Base-by-base conservation (phyloP, 371 early-diverging fungal species). In the Lichtheimia corymbifera region DNA sequence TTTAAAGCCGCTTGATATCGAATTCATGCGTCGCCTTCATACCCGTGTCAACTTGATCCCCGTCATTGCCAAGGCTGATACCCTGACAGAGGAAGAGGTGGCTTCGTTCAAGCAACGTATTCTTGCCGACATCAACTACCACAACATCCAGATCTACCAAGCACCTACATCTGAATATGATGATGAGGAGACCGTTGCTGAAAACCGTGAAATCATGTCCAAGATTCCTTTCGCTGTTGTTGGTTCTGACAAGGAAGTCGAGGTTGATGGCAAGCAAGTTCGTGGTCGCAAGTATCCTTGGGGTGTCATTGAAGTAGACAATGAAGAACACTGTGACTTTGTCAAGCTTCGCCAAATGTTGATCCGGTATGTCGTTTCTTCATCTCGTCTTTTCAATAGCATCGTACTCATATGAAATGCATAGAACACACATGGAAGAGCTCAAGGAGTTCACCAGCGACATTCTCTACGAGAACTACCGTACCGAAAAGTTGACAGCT, bases 61-160 rank as follows among this genome's bases (percentile, higher is more conserved):
- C 15, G 92, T 99, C 41, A 95, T 99, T 70, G 94, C 99, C 66
- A 98, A 99, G 72, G 88, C 97, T 15, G 99, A 99, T 70, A 97
- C 96, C 49, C 82, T 99, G 77, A 99, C 99, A 47, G 88, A 92
- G 59, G 93, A 94, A 52, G 99, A 99, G 83, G 84, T 99, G 45
- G 86, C 79, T 65, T 80, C 83, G 5, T 96, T 97, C 83, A 99
- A 99, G 87, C 76, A 86, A 71, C 82, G 95, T 66, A 95, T 99
- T 59, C 75, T 94, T 65, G 91, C 93, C 59, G 96, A 98, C 77
- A 93, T 99, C 73, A 86, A 86, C 62, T 87, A 86, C 73, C 88
- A 98, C 82, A 91, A 93, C 53, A 97, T 99, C 76, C 89, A 90
- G 72, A 94, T 95, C 74, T 99, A 92, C 80, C 90, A 92, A 68